Evolutionary conservation across 441 rosid genomes (phyloP), one percentile per base, ranked within the genome.

Genomic region (Pelargonium myrrhifolium): DNA sequence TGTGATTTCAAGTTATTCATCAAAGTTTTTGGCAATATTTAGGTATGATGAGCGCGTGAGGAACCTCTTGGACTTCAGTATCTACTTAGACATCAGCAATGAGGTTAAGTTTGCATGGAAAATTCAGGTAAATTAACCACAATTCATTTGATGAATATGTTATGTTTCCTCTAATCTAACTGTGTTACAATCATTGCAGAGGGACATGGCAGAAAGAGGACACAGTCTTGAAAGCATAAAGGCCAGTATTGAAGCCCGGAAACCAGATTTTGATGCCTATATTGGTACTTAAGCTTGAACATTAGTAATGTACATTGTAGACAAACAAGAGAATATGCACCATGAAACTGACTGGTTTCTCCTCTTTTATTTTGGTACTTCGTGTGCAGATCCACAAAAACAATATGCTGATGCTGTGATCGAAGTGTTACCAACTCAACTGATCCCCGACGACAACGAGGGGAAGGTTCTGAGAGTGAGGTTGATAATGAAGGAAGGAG

Each of bases 191-290:
- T 55, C 47, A 14, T 28, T 78, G 79, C 78, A 93, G 99, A 89
- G 99, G 67, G 99, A 93, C 78, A 91, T 88, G 99, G 96, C 94
- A 18, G 99, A 93, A 81, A 78, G 99, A 82, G 97, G 99, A 22
- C 99, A 93, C 84, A 93, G 97, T 66, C 88, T 93, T 40, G 99
- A 93, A 78, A 91, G 97, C 82, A 91, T 93, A 78, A 91, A 86
- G 74, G 96, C 97, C 0, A 93, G 99, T 78, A 93, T 93, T 15
- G 95, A 91, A 81, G 96, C 99, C 1, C 71, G 99, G 64, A 91
- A 91, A 70, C 96, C 99, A 0, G 99, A 93, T 65, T 93, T 91
- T 45, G 99, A 93, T 73, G 99, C 99, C 15, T 91, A 82, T 76
- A 91, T 93, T 2, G 99, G 99, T 93, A 53, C 59, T n/a, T 53